These are phyloP conservation scores for Eimeria falciformis DNA, from an alignment of 169 alveolate species.

Conservation along the genomic window DNA sequence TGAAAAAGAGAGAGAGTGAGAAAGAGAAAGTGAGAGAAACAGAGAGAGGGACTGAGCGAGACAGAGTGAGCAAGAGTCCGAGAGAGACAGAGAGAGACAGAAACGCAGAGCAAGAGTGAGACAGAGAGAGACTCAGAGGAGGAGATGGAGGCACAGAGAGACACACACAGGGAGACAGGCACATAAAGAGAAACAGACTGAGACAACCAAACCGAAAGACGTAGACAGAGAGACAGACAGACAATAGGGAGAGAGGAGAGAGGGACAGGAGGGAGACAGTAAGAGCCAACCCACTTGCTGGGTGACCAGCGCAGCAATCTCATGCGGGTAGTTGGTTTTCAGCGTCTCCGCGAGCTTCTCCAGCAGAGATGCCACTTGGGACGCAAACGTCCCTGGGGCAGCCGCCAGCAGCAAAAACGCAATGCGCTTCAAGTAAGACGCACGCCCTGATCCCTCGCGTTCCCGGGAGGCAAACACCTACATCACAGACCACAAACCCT, in stretches of 20 bases:
- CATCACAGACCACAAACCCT: not conserved
- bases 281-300: slow-evolving; percentile 10
- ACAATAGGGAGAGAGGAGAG: not conserved
- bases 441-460: slow-evolving; percentile 75
- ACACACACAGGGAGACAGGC: not conserved
- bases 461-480: slow-evolving; percentile 81
- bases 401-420: slow-evolving; percentile 83
- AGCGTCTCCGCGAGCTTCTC: slow-evolving; percentile 85
- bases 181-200: not conserved
- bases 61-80: not conserved
- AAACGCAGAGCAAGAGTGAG: not conserved
- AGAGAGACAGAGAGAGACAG: not conserved
- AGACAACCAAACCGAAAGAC: too few species aligned
- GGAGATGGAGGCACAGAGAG: not conserved
- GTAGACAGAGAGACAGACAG: not conserved
- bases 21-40: not conserved
- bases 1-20: not conserved
- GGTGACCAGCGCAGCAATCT: not conserved
- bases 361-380: slow-evolving; percentile 73
- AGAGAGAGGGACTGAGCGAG: not conserved
- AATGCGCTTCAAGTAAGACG: slow-evolving; percentile 78
- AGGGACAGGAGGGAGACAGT: not conserved
- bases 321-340: slow-evolving; percentile 63
- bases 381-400: slow-evolving; percentile 4
- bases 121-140: too few species aligned